These are phyloP conservation scores for Ustilago sp. DNA, from an alignment of 1,284 basidiomycete genomes.

Conservation along the genomic window DNA sequence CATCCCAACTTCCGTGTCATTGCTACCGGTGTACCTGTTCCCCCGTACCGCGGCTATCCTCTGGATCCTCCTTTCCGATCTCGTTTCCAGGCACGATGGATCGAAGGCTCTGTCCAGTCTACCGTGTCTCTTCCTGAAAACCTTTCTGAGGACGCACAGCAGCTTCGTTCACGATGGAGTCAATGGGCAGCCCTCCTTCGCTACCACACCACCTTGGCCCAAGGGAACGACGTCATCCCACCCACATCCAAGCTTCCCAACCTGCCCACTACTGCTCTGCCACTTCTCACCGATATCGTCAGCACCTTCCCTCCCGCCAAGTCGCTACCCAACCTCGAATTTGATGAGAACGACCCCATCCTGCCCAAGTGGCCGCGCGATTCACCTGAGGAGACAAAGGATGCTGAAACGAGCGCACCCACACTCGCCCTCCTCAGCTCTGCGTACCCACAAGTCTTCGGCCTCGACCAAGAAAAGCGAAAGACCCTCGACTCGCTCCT, in stretches of 20 bases:
- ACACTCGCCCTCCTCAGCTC: slow-evolving; percentile 60
- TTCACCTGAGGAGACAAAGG: slow-evolving; percentile 19
- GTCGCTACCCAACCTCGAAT: slow-evolving; percentile 29
- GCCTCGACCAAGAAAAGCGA: slow-evolving; percentile 54
- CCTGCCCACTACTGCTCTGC: slow-evolving; percentile 62
- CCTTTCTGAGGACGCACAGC: slow-evolving; percentile 29
- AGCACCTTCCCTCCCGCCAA: slow-evolving; percentile 57
- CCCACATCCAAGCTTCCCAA: slow-evolving; percentile 62
- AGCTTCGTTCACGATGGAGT: slow-evolving; percentile 55
- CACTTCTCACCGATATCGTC: slow-evolving; percentile 59
- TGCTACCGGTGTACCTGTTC: slow-evolving; percentile 67
- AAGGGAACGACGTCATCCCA: slow-evolving; percentile 60
- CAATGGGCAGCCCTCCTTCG: slow-evolving; percentile 59
- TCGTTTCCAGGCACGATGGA: slow-evolving; percentile 69
- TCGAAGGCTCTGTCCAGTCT: slow-evolving; percentile 62
- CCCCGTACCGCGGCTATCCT: slow-evolving; percentile 70
- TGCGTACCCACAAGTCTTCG: slow-evolving; percentile 63
- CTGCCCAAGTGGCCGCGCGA: slow-evolving; percentile 43
- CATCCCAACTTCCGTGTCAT: slow-evolving; percentile 70
- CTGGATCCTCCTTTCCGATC: slow-evolving; percentile 71
- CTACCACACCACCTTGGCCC: slow-evolving; percentile 56
- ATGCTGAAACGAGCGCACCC: slow-evolving; percentile 44
- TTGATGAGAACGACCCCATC: slow-evolving; percentile 36
- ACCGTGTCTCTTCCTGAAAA: slow-evolving; percentile 37
- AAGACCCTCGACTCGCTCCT: slow-evolving; percentile 61